phyloP scores from a whole-genome alignment of 2,329 filamentous ascomycete species.

The Aspergillus phoenicis region DNA sequence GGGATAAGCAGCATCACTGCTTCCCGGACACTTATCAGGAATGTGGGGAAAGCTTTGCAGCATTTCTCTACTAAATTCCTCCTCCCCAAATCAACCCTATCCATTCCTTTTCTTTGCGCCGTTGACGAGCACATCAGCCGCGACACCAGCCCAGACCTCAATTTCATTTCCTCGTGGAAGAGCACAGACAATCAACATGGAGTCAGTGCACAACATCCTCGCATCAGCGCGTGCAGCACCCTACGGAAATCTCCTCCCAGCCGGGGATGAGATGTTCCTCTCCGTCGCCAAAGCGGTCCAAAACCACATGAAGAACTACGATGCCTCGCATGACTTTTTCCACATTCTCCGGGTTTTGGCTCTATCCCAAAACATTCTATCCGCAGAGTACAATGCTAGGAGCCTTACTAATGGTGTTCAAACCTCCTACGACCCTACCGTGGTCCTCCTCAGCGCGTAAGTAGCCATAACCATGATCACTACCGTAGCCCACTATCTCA shows the following conservation, averaged over 20 bases:
- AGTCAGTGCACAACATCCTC: conserved; percentile 1
- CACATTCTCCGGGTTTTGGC: conserved; percentile 18
- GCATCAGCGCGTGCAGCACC: neutral
- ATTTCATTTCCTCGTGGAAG: neutral
- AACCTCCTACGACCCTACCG: neutral
- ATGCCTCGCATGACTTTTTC: conserved; percentile 18
- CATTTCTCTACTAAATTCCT: neutral
- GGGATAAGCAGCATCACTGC: neutral
- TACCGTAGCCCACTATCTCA: neutral
- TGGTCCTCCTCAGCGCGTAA: conserved; percentile 4
- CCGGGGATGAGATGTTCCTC: neutral
- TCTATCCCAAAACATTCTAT: conserved; percentile 12
- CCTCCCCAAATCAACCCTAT: neutral
- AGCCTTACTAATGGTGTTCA: neutral
- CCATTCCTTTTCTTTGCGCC: neutral
- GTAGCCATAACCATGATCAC: neutral
- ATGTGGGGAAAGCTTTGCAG: neutral
- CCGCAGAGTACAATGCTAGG: neutral
- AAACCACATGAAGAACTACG: conserved; percentile 19
- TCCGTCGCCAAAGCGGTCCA: conserved; percentile 7
- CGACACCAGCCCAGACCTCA: neutral
- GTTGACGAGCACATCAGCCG: neutral
- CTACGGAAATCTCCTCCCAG: neutral
- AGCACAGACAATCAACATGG: neutral
- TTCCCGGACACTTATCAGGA: neutral